Evolutionary conservation across 2,329 filamentous ascomycete genomes (phyloP), one percentile per base, ranked within the genome.

Genomic region (Pseudophaeomoniella oleicola): DNA sequence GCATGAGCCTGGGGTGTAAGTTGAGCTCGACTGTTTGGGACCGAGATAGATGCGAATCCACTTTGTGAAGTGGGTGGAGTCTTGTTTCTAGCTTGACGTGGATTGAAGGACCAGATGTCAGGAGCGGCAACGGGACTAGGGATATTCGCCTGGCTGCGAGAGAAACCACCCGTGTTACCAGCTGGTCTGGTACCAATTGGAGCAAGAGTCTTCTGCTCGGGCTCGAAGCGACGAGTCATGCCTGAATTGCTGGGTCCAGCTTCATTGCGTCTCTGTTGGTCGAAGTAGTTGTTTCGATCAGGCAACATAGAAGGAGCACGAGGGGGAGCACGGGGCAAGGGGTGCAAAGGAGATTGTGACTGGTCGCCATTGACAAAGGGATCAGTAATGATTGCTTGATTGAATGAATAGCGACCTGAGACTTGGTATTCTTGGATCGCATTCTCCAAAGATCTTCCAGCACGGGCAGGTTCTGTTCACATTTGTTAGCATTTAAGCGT

Each of bases 401-500:
- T 27, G n/a, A n/a, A n/a, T 6, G 6, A n/a, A 27, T 27, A n/a
- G 6, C n/a, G 6, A n/a, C 22, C 22, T 18, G 3, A 11, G 5
- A 34, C 5, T 17, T 5, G 15, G 18, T 14, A 34, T 32, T 32
- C 31, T 9, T 13, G 10, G 6, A 32, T 6, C 6, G 31, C 31
- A 27, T 27, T 32, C n/a, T 32, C n/a, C 30, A 36, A 19, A 13
- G 12, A 27, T 9, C 15, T 16, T 11, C 17, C 35, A 12, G 19
- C 35, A n/a, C 12, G 27, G 11, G 27, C 19, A 10, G 35, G 35
- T 30, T 30, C 19, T 37, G n/a, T 14, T 27, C 22, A 27, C 22
- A 27, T 9, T 27, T 27, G 22, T 27, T 27, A 11, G 30, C 11
- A 32, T 5, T 13, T 34, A 37, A 19, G 2, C 14, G 17, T 29